phyloP scores from a whole-genome alignment of 73 alveolate species.

The Tetrahymena elliotti region DNA sequence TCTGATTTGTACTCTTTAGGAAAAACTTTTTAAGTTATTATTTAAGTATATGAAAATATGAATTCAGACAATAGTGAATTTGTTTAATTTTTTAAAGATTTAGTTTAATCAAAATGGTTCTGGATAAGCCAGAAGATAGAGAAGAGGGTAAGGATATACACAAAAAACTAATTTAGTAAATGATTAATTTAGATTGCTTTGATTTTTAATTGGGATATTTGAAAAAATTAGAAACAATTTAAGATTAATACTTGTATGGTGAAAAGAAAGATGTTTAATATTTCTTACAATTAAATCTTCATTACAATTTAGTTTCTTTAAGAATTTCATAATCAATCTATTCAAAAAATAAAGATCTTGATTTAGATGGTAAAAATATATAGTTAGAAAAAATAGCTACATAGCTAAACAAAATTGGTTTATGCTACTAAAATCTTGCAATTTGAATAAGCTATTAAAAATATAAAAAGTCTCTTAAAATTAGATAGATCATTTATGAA shows the following conservation, averaged over 20 bases:
- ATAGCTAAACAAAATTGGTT: background rate
- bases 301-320: background rate
- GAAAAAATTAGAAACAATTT: background rate
- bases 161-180: background rate
- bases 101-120: background rate
- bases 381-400: background rate
- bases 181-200: background rate
- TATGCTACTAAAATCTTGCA: background rate
- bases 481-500: background rate
- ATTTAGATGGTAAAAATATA: no score
- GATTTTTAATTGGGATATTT: background rate
- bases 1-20: background rate
- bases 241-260: background rate
- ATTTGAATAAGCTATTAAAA: background rate
- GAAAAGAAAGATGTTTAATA: background rate
- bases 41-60: no score
- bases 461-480: no score
- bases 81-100: no score
- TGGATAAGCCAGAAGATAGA: background rate
- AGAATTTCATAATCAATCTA: background rate
- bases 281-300: background rate
- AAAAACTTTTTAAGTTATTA: no score
- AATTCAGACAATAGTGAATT: no score
- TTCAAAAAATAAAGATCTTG: background rate
- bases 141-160: background rate